A percentile compares a stretch with the other conserved stretches of the same genome.
Evolutionary conservation across 2,329 filamentous ascomycete genomes (phyloP).

Genomic region (Blastomyces parvus): DNA sequence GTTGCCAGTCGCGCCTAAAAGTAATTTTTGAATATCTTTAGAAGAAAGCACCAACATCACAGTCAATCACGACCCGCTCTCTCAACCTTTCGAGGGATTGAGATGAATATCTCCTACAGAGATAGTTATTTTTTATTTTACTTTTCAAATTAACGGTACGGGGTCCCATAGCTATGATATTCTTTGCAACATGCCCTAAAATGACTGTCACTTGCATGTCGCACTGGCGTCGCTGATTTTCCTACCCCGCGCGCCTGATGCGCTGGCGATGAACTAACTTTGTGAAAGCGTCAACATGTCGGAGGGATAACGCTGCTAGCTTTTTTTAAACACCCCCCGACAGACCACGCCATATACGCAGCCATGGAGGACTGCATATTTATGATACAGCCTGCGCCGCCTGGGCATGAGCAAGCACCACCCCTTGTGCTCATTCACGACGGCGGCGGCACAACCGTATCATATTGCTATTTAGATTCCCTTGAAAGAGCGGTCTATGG

Average conservation of each 20-base stretch:
- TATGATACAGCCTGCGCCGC: conserved; percentile 13
- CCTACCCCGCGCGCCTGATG: background rate
- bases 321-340: background rate
- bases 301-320: background rate
- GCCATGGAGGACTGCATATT: conserved; percentile 13
- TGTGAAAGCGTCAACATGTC: background rate
- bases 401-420: conserved; percentile 13
- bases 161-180: background rate
- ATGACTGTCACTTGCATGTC: background rate
- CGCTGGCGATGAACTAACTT: background rate
- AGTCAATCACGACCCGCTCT: background rate
- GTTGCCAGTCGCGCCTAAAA: background rate
- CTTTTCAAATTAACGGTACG: background rate
- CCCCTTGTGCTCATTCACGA: conserved; percentile 52
- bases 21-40: background rate
- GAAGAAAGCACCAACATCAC: no score
- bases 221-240: background rate
- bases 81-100: background rate
- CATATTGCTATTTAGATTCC: conserved; percentile 46
- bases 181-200: background rate
- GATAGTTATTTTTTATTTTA: background rate
- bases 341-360: background rate
- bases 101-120: background rate
- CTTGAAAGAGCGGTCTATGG: conserved; percentile 45
- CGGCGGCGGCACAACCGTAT: conserved; percentile 51